Evolutionary conservation across 2,329 filamentous ascomycete genomes (phyloP), one percentile per base, ranked within the genome.

Genomic region (Sarocladium brachiariae): DNA sequence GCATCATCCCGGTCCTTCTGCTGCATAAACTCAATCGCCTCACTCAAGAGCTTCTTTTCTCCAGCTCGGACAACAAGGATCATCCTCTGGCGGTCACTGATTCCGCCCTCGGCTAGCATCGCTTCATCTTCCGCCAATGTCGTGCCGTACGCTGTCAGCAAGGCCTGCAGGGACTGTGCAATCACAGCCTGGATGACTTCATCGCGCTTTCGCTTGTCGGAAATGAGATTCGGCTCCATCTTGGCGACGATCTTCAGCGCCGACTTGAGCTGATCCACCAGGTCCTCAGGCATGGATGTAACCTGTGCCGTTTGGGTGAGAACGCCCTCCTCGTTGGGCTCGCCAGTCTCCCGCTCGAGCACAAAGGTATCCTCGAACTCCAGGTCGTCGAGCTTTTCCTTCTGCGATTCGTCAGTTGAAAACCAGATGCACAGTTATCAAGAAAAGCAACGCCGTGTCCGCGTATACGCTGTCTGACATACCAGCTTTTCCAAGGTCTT

Each of bases 351-450:
- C 23, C 77, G 71, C 56, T 83, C 80, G 14, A 89, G 72, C 43
- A 89, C 83, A 57, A 91, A 90, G 16, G 78, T 81, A 31, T 91
- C 86, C 50, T 93, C 89, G 2, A 88, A 66, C 9, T 89, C 73
- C 24, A 87, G 54, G 2, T 68, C 57, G 11, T 67, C 63, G 19
- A 68, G 64, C 68, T 75, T 52, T 14, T 30, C 21, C 16, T 33
- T 23, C 48, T 43, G n/a, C 4, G 14, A 31, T 8, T 31, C n/a
- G 48, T 50, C 25, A 50, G 35, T 18, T 16, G 10, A 25, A 24
- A 14, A 6, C 21, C n/a, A 23, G n/a, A 4, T 5, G 24, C 16
- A 39, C n/a, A 35, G 11, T n/a, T n/a, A n/a, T n/a, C n/a, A n/a
- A n/a, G n/a, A n/a, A n/a, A 24, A 7, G 23, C 19, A 41, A 21